phyloP scores from a whole-genome alignment of 371 early-diverging fungal genomes.

The Mucor ambiguus region DNA sequence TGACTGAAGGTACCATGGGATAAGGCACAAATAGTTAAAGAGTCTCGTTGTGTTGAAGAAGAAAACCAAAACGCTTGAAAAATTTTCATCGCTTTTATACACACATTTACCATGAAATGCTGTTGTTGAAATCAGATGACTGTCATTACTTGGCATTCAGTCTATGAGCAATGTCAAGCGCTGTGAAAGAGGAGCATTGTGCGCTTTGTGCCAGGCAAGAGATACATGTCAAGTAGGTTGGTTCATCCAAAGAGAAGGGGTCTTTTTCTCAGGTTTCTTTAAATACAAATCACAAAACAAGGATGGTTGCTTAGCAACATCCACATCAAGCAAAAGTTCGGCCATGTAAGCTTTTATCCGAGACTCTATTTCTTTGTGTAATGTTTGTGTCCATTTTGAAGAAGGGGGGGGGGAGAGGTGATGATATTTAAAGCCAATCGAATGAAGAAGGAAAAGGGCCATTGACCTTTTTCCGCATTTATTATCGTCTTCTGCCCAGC shows the following conservation, averaged over 20 bases:
- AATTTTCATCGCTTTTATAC: constrained; percentile 7
- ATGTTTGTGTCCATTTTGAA: background rate
- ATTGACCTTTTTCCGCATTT: no score
- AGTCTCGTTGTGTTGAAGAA: constrained; percentile 24
- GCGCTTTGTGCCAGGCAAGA: no score
- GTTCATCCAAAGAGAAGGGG: background rate
- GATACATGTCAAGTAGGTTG: no score
- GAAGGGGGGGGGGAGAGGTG: background rate
- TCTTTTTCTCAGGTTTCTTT: background rate
- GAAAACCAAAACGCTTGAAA: constrained; percentile 4
- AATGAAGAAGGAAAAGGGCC: no score
- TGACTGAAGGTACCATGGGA: constrained; percentile 22
- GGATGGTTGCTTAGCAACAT: background rate
- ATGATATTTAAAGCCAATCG: background rate
- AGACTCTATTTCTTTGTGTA: background rate
- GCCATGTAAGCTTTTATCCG: background rate
- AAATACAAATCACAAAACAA: background rate
- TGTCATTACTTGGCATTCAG: background rate
- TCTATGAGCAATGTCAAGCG: background rate
- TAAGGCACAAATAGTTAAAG: constrained; percentile 24
- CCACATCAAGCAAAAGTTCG: background rate
- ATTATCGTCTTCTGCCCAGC: no score
- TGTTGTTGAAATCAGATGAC: background rate
- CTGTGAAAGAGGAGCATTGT: background rate
- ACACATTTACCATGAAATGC: background rate